A percentile compares a stretch with the other conserved stretches of the same genome.
Conservation (phyloP, 441 rosid genomes). For the Pelargonium cotyledonis region DNA sequence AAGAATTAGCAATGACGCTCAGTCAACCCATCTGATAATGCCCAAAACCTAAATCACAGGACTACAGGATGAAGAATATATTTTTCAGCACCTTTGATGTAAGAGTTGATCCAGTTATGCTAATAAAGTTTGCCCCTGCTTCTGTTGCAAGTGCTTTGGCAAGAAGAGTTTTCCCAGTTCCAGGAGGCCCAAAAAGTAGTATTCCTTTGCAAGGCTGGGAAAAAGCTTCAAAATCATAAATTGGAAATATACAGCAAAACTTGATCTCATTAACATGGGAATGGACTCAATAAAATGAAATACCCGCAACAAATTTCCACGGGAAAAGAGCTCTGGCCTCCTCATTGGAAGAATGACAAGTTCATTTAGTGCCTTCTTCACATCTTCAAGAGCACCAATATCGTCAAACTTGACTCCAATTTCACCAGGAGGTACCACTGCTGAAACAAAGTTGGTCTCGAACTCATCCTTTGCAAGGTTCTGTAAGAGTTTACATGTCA, state of each 20-base stretch:
- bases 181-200: constrained; percentile 96
- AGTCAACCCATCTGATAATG: no score
- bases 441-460: constrained; percentile 76
- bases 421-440: constrained; percentile 90
- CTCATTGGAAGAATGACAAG: constrained; percentile 97
- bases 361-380: constrained; percentile 84
- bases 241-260: constrained; percentile 11
- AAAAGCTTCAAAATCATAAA: constrained; percentile 25
- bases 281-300: constrained; percentile 17
- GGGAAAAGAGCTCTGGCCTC: constrained; percentile 86
- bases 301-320: constrained; percentile 88
- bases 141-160: constrained; percentile 98
- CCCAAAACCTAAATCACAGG: no score
- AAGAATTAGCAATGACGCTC: no score
- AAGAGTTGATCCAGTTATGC: constrained; percentile 91
- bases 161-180: constrained; percentile 95
- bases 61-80: neutral
- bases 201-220: constrained; percentile 94
- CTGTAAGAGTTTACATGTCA: constrained; percentile 38
- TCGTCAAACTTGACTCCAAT: constrained; percentile 89
- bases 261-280: constrained; percentile 9
- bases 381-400: constrained; percentile 93
- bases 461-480: constrained; percentile 77
- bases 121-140: constrained; percentile 93
- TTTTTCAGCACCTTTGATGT: constrained; percentile 66